These are phyloP conservation scores for Bromus sterilis DNA, from an alignment of 176 grass and related monocot species.

Conservation along the genomic window DNA sequence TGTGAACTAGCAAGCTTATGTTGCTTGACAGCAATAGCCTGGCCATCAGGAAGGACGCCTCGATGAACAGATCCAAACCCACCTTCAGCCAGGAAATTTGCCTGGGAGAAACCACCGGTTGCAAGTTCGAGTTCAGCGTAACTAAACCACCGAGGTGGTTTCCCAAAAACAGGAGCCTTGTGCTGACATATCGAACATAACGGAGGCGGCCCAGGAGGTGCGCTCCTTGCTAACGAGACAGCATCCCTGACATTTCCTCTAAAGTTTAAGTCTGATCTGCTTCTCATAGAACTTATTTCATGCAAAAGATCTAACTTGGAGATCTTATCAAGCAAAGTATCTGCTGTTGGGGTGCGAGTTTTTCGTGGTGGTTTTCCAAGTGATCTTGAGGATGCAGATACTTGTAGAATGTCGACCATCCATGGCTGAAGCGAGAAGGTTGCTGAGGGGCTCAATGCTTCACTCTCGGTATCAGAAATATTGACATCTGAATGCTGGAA, in stretches of 20 bases:
- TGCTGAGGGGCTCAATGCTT: slow-evolving; percentile 51
- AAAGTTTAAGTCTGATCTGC: slow-evolving; percentile 73
- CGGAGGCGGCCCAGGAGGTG: slow-evolving; percentile 86
- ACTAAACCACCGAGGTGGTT: slow-evolving; percentile 94
- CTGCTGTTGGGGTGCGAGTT: slow-evolving; percentile 47
- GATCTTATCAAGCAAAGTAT: slow-evolving; percentile 66
- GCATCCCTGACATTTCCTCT: slow-evolving; percentile 89
- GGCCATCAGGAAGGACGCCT: slow-evolving; percentile 87
- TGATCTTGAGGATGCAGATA: slow-evolving; percentile 35
- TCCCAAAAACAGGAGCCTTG: slow-evolving; percentile 92
- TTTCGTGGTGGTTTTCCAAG: slow-evolving; percentile 36
- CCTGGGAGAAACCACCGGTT: slow-evolving; percentile 86
- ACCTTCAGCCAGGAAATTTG: slow-evolving; percentile 97
- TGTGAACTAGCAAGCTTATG: slow-evolving; percentile 97
- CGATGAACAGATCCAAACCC: slow-evolving; percentile 99
- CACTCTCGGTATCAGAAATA: slow-evolving; percentile 84
- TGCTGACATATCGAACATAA: slow-evolving; percentile 98
- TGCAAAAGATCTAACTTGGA: slow-evolving; percentile 61
- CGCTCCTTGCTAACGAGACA: slow-evolving; percentile 65
- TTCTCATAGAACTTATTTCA: slow-evolving; percentile 61
- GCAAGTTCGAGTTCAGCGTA: slow-evolving; percentile 94
- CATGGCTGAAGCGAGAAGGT: slow-evolving; percentile 71
- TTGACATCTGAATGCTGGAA: slow-evolving; percentile 43
- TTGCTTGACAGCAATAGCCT: slow-evolving; percentile 96
- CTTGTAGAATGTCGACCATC: slow-evolving; percentile 65